Conservation (phyloP, 2,329 filamentous ascomycete genomes). For the Podosphaera xanthii region DNA sequence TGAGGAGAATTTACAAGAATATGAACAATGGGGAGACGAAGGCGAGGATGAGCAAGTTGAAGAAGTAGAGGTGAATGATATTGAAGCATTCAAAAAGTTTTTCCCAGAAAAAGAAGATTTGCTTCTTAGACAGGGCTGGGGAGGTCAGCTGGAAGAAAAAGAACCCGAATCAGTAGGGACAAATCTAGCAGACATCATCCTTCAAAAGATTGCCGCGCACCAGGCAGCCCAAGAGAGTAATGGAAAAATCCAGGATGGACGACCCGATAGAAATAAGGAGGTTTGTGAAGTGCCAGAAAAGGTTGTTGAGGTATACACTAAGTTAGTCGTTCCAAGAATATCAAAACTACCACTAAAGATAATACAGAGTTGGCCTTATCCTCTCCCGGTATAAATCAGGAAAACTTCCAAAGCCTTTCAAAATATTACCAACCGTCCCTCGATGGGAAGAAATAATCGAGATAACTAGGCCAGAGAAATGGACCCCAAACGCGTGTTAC, state of each 20-base stretch:
- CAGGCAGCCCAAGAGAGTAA: slow-evolving; percentile 41
- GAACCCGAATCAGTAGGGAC: slow-evolving; percentile 30
- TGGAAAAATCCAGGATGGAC: slow-evolving; percentile 9
- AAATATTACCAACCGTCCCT: slow-evolving; percentile 78
- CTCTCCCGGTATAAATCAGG: slow-evolving; percentile 86
- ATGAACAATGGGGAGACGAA: slow-evolving; percentile 41
- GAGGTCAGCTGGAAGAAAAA: slow-evolving; percentile 17
- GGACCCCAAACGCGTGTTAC: slow-evolving; percentile 61
- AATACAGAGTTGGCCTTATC: slow-evolving; percentile 52
- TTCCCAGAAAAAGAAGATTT: slow-evolving; percentile 41
- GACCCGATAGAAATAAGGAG: slow-evolving; percentile 35
- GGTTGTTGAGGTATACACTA: slow-evolving; percentile 82
- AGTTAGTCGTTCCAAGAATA: slow-evolving; percentile 26
- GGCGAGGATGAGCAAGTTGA: slow-evolving; percentile 39
- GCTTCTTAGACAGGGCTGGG: slow-evolving; percentile 14
- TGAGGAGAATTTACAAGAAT: slow-evolving; percentile 20
- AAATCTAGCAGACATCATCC: slow-evolving; percentile 78
- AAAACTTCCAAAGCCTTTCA: slow-evolving; percentile 94
- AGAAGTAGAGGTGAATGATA: slow-evolving; percentile 46
- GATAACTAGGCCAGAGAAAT: slow-evolving; percentile 56
- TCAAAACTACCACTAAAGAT: slow-evolving; percentile 3
- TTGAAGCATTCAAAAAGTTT: slow-evolving; percentile 81
- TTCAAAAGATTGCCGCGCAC: slow-evolving; percentile 82
- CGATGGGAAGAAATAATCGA: slow-evolving; percentile 77
- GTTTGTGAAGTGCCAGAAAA: slow-evolving; percentile 73